A percentile compares a stretch with the other conserved stretches of the same genome.
These are phyloP conservation scores for Pleodorina starrii DNA, from an alignment of 139 green algal genomes.

Conservation along the genomic window DNA sequence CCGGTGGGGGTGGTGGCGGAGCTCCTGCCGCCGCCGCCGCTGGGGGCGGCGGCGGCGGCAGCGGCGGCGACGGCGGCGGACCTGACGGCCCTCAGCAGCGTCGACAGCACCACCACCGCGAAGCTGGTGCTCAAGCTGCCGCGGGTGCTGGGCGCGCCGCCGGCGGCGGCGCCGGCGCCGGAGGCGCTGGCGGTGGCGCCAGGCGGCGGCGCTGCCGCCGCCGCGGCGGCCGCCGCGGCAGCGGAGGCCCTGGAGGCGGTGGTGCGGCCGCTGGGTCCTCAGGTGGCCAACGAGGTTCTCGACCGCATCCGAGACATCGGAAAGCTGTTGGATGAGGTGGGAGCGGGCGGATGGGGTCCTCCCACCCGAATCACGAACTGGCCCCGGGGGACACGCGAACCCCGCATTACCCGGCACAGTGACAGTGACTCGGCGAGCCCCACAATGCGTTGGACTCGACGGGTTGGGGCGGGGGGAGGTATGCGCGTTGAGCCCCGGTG, in stretches of 20 bases:
- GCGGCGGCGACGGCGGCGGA: not conserved
- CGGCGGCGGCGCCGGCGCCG: not conserved
- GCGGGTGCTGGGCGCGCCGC: not conserved
- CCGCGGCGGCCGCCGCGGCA: not conserved
- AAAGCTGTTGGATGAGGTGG: constrained; percentile 22
- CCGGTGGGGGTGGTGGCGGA: not conserved
- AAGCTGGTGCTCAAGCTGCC: not conserved
- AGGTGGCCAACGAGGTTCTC: not conserved
- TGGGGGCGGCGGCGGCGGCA: not conserved
- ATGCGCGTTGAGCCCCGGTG: too few species aligned
- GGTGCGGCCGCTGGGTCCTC: not conserved
- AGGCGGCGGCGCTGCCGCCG: not conserved
- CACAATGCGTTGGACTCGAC: too few species aligned
- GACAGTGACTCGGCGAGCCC: too few species aligned
- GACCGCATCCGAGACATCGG: constrained; percentile 32
- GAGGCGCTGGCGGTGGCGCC: not conserved
- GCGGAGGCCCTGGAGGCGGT: constrained; percentile 5
- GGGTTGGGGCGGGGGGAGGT: too few species aligned
- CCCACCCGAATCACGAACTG: too few species aligned
- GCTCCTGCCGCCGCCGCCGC: not conserved
- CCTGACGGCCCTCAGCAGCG: not conserved
- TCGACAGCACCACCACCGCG: not conserved
- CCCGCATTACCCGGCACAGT: too few species aligned
- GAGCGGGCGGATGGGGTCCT: too few species aligned
- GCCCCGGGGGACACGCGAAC: too few species aligned